A percentile compares a stretch with the other conserved stretches of the same genome.
Evolutionary conservation across 371 early-diverging fungal genomes (phyloP).

Genomic region (Batkoa obscura): DNA sequence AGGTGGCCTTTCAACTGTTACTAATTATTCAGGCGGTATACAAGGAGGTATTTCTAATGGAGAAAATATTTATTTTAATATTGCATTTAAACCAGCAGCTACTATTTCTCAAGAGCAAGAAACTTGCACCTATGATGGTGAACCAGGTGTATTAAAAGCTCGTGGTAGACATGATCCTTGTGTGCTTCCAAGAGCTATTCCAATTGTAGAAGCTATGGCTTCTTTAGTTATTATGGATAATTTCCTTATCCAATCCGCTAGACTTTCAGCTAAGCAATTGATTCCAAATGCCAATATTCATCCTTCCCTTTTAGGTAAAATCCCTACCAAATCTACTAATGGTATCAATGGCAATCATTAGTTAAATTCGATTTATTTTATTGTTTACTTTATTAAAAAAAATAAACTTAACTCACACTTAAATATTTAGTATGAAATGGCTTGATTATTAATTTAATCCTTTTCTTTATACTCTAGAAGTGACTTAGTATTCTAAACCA

Average conservation of each 20-base stretch:
- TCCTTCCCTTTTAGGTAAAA: constrained; percentile 9
- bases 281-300: constrained; percentile 26
- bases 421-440: no score
- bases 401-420: no score
- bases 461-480: no score
- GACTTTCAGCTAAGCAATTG: constrained; percentile 27
- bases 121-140: constrained; percentile 74
- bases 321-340: neutral
- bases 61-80: constrained; percentile 86
- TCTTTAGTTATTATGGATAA: constrained; percentile 82
- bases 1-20: constrained; percentile 48
- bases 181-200: constrained; percentile 86
- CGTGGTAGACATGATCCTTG: constrained; percentile 95
- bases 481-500: no score
- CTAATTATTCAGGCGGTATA: constrained; percentile 90
- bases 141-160: constrained; percentile 62
- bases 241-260: constrained; percentile 38
- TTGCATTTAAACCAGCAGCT: constrained; percentile 92
- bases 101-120: constrained; percentile 80
- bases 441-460: no score
- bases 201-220: constrained; percentile 96
- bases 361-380: no score
- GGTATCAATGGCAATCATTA: no score
- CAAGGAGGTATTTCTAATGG: constrained; percentile 96
- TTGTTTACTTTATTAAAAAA: no score